These are phyloP conservation scores for Botrytis hyacinthi DNA, from an alignment of 2,329 filamentous ascomycete species.

Conservation along the genomic window DNA sequence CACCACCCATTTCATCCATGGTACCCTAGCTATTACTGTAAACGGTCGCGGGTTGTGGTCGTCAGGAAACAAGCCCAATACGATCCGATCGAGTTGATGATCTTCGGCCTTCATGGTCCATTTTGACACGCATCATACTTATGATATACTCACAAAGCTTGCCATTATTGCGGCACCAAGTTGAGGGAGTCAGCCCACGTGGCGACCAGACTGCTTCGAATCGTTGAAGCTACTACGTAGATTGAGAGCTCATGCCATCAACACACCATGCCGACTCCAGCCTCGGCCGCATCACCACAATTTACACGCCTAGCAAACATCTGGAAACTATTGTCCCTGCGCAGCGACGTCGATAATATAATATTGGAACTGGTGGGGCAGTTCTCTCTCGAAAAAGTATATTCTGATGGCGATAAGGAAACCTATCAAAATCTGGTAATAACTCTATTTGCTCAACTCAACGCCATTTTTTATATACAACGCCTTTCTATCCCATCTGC, in stretches of 20 bases:
- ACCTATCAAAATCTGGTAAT: slow-evolving; percentile 42
- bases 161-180: slow-evolving; percentile 20
- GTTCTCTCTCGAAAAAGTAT: slow-evolving; percentile 46
- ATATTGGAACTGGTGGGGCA: slow-evolving; percentile 44
- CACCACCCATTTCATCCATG: slow-evolving; percentile 8
- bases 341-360: slow-evolving; percentile 44
- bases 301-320: slow-evolving; percentile 41
- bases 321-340: slow-evolving; percentile 41
- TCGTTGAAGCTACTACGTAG: slow-evolving; percentile 11
- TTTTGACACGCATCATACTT: slow-evolving; percentile 16
- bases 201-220: slow-evolving; percentile 21
- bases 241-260: slow-evolving; percentile 19
- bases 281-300: slow-evolving; percentile 40
- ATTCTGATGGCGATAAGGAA: slow-evolving; percentile 39
- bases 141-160: slow-evolving; percentile 18
- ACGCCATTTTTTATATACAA: slow-evolving; percentile 43
- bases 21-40: slow-evolving; percentile 18
- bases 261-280: slow-evolving; percentile 34
- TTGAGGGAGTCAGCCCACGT: slow-evolving; percentile 24
- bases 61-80: slow-evolving; percentile 11
- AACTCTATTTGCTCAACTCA: slow-evolving; percentile 42
- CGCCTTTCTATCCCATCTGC: slow-evolving; percentile 43
- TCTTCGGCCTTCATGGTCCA: slow-evolving; percentile 19
- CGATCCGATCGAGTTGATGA: slow-evolving; percentile 19
- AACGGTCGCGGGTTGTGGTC: slow-evolving; percentile 17